A percentile compares a stretch with the other conserved stretches of the same genome.
phyloP scores from a whole-genome alignment of 2,329 filamentous ascomycete genomes.

The Boeremia exigua region DNA sequence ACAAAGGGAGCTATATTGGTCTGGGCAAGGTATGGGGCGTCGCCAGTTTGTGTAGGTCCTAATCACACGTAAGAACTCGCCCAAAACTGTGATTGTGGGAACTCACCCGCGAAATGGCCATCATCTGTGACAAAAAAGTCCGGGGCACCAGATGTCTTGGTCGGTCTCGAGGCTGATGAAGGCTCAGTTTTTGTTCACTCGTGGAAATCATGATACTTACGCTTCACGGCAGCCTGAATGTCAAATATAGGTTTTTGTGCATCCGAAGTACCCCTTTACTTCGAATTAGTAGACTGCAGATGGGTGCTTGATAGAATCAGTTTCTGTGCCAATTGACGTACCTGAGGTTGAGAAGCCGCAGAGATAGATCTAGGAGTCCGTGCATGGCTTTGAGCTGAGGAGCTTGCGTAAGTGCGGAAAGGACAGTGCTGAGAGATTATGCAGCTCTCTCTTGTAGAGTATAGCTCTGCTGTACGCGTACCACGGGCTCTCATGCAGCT shows the following conservation, averaged over 20 bases:
- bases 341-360: slow-evolving; percentile 34
- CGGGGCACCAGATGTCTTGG: slow-evolving; percentile 30
- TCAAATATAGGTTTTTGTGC: slow-evolving; percentile 25
- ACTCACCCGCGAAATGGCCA: slow-evolving; percentile 38
- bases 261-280: slow-evolving; percentile 11
- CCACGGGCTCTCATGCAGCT: slow-evolving; percentile 4
- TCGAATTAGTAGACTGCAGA: not conserved
- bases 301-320: not conserved
- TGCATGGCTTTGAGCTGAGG: slow-evolving; percentile 21
- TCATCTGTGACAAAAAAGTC: slow-evolving; percentile 45
- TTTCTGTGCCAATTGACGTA: slow-evolving; percentile 14
- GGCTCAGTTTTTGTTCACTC: slow-evolving; percentile 7
- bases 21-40: slow-evolving; percentile 72
- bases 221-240: slow-evolving; percentile 23
- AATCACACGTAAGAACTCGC: slow-evolving; percentile 9
- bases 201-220: slow-evolving; percentile 25
- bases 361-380: slow-evolving; percentile 32
- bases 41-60: slow-evolving; percentile 74
- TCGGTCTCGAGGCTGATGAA: slow-evolving; percentile 29
- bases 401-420: slow-evolving; percentile 1
- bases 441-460: not conserved
- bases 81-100: not conserved
- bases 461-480: not conserved
- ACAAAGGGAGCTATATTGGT: slow-evolving; percentile 70
- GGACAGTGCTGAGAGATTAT: slow-evolving; percentile 4